These are phyloP conservation scores for Madurella mycetomatis DNA, from an alignment of 2,329 filamentous ascomycete species.

Conservation along the genomic window DNA sequence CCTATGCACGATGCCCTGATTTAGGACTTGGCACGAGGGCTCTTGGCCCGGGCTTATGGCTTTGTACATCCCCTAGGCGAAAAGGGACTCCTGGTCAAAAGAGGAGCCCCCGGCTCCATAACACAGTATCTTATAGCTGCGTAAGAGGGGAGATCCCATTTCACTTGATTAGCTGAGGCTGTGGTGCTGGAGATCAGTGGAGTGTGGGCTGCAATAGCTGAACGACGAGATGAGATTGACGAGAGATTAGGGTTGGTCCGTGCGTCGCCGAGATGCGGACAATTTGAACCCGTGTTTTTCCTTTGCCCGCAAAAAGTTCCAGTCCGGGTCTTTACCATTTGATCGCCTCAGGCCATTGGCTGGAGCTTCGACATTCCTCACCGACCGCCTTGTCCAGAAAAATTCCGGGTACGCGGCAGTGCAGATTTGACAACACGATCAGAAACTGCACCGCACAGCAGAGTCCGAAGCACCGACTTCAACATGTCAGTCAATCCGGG, in stretches of 20 bases:
- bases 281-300: conserved; percentile 21
- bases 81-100: too few species aligned
- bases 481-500: conserved; percentile 49
- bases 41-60: too few species aligned
- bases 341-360: conserved; percentile 21
- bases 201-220: not conserved
- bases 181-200: too few species aligned
- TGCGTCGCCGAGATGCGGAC: conserved; percentile 20
- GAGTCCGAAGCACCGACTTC: conserved; percentile 12
- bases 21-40: too few species aligned
- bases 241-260: conserved; percentile 14
- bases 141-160: too few species aligned
- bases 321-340: conserved; percentile 9
- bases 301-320: conserved; percentile 15
- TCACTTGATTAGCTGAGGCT: too few species aligned
- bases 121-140: too few species aligned
- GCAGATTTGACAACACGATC: not conserved
- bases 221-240: not conserved
- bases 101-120: too few species aligned
- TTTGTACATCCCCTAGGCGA: too few species aligned
- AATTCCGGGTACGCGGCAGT: conserved; percentile 4
- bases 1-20: too few species aligned
- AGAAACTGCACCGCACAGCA: not conserved
- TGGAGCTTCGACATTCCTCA: conserved; percentile 3
- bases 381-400: conserved; percentile 6